Conservation (phyloP, 495 filamentous ascomycete genomes). For the Darksidea phi region DNA sequence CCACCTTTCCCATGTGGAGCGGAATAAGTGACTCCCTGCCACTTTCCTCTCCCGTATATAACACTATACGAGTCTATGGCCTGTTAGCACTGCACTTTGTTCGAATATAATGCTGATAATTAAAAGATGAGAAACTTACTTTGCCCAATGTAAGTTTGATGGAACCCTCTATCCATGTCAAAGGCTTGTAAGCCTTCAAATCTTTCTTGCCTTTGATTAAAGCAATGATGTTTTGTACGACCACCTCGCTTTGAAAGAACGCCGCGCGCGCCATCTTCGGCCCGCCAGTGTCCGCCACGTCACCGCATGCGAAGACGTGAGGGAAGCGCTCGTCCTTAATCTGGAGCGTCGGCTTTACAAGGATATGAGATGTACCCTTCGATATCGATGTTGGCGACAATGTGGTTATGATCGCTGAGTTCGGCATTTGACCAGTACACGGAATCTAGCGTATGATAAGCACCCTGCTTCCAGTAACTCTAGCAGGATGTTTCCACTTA, state of each 20-base stretch:
- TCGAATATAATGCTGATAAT: no score
- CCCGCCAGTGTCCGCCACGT: constrained; percentile 60
- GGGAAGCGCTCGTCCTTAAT: constrained; percentile 50
- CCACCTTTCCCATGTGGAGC: constrained; percentile 3
- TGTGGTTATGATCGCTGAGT: constrained; percentile 50
- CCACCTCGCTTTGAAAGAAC: constrained; percentile 52
- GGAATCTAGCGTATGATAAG: constrained; percentile 42
- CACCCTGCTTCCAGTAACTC: neutral
- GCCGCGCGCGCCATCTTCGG: constrained; percentile 57
- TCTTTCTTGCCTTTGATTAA: constrained; percentile 43
- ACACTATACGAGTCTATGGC: neutral
- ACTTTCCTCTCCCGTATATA: constrained; percentile 11
- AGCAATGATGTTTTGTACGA: constrained; percentile 54
- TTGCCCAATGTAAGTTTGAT: constrained; percentile 35
- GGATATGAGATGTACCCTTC: constrained; percentile 51
- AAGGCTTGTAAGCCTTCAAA: constrained; percentile 38
- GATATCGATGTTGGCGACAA: constrained; percentile 50
- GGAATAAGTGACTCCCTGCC: constrained; percentile 2
- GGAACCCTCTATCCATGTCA: constrained; percentile 15
- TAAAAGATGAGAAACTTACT: constrained; percentile 5
- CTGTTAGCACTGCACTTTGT: neutral
- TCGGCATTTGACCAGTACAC: constrained; percentile 59
- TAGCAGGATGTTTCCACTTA: constrained; percentile 33
- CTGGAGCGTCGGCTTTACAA: constrained; percentile 58
- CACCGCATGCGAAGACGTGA: constrained; percentile 59